Conservation (phyloP, 768 basidiomycete genomes). For the Megacollybia marginata region DNA sequence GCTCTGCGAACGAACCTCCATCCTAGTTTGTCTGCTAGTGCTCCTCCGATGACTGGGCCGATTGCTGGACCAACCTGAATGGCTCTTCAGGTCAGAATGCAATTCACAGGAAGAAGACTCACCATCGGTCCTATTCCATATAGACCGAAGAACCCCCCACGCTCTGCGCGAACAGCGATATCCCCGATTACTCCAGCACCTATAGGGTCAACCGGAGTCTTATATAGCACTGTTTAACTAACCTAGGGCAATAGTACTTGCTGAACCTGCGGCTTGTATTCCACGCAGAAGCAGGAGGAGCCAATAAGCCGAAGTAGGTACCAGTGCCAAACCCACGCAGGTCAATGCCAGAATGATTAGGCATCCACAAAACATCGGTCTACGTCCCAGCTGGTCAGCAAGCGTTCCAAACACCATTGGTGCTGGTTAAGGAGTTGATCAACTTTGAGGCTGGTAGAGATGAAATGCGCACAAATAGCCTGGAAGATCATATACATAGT, state of each 20-base stretch:
- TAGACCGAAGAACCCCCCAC: conserved; percentile 68
- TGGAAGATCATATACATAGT: conserved; percentile 71
- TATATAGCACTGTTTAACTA: conserved; percentile 4
- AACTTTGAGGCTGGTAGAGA: neutral
- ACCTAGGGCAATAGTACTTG: conserved; percentile 73
- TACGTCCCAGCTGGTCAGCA: conserved; percentile 58
- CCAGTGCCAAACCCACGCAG: conserved; percentile 52
- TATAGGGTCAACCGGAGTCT: conserved; percentile 10
- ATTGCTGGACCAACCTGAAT: conserved; percentile 50
- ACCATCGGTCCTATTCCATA: conserved; percentile 64
- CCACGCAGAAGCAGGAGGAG: conserved; percentile 76
- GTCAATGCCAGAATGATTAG: conserved; percentile 55
- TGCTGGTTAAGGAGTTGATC: conserved; percentile 23
- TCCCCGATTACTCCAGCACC: conserved; percentile 77
- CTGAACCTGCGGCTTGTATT: conserved; percentile 72
- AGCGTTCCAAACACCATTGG: conserved; percentile 68
- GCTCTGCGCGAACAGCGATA: conserved; percentile 63
- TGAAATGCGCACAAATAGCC: conserved; percentile 39
- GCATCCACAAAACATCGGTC: conserved; percentile 58
- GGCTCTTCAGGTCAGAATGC: neutral
- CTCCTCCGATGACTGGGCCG: conserved; percentile 56
- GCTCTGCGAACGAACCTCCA: conserved; percentile 41
- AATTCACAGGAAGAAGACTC: conserved; percentile 2
- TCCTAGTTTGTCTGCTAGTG: conserved; percentile 46
- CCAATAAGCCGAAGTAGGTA: conserved; percentile 61